Conservation (phyloP, 2,329 filamentous ascomycete genomes). For the Thielaviopsis euricoi region DNA sequence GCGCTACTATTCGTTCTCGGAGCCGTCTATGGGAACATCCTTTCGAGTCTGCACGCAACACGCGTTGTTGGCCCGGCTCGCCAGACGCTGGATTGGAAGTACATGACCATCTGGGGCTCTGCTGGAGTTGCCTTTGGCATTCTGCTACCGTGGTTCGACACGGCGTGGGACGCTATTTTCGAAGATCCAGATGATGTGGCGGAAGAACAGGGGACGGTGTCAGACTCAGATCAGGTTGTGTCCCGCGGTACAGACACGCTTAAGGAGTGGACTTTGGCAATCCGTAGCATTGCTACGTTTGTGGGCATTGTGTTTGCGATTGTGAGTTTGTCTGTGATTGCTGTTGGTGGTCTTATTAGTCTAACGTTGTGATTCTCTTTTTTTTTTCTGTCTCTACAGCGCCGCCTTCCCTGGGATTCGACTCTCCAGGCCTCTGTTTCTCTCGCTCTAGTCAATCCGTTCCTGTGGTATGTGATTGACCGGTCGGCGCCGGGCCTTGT, state of each 20-base stretch:
- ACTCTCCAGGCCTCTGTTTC: conserved; percentile 86
- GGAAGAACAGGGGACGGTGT: conserved; percentile 17
- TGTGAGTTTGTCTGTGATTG: conserved; percentile 29
- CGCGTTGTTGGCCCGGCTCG: neutral
- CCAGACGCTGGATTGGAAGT: conserved; percentile 33
- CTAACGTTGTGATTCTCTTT: neutral
- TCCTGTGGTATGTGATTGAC: conserved; percentile 92
- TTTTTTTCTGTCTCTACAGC: neutral
- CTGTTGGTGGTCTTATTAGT: neutral
- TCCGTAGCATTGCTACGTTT: conserved; percentile 43
- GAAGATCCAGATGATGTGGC: conserved; percentile 21
- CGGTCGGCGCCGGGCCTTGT: conserved; percentile 73
- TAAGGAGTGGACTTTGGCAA: conserved; percentile 56
- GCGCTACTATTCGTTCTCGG: conserved; percentile 62
- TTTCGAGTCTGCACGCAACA: conserved; percentile 2
- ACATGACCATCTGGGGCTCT: conserved; percentile 67
- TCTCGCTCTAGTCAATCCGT: conserved; percentile 77
- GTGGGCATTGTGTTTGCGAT: conserved; percentile 52
- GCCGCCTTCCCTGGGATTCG: conserved; percentile 69
- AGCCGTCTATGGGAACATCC: conserved; percentile 21
- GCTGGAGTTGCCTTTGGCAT: conserved; percentile 64
- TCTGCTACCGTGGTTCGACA: conserved; percentile 70
- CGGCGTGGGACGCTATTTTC: conserved; percentile 46
- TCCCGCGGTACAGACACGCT: conserved; percentile 22
- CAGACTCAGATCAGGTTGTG: neutral